Evolutionary conservation across 306 rosid species (phyloP).

Genomic region (Fragaria nilgerrensis): DNA sequence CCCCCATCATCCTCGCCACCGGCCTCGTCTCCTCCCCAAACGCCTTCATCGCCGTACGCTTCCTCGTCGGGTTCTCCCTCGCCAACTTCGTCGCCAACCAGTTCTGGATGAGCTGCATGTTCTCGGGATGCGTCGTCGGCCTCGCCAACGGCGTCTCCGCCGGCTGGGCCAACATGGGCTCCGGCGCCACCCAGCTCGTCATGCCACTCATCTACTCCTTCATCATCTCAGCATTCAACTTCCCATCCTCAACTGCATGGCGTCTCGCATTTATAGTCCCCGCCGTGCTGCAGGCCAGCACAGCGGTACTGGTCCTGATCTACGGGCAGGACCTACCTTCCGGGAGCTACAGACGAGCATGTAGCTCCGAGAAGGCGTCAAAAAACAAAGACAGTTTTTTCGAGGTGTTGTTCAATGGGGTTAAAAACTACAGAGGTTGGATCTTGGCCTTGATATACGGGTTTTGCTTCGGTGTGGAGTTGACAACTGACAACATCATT

Average conservation of each 20-base stretch:
- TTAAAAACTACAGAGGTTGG: slow-evolving; percentile 57
- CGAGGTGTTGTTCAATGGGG: slow-evolving; percentile 25
- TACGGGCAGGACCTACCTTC: slow-evolving; percentile 49
- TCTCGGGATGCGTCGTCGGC: slow-evolving; percentile 46
- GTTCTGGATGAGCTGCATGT: slow-evolving; percentile 69
- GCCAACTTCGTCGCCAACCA: slow-evolving; percentile 63
- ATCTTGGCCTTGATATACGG: slow-evolving; percentile 42
- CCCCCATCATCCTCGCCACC: slow-evolving; percentile 44
- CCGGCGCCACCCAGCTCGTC: slow-evolving; percentile 52
- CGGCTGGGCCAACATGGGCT: slow-evolving; percentile 61
- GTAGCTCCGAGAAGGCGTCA: not conserved
- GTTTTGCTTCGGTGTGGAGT: slow-evolving; percentile 49
- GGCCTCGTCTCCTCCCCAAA: slow-evolving; percentile 35
- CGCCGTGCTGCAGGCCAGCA: slow-evolving; percentile 35
- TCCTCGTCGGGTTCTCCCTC: slow-evolving; percentile 48
- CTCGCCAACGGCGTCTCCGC: slow-evolving; percentile 58
- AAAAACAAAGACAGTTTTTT: not conserved
- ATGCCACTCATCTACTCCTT: slow-evolving; percentile 52
- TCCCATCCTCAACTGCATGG: slow-evolving; percentile 52
- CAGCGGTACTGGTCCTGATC: slow-evolving; percentile 38
- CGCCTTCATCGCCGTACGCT: slow-evolving; percentile 45
- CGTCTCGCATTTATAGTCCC: slow-evolving; percentile 42
- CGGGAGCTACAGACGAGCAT: not conserved
- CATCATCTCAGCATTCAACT: slow-evolving; percentile 18
- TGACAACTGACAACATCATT: slow-evolving; percentile 51